These are phyloP conservation scores for Ustulina deusta DNA, from an alignment of 2,329 filamentous ascomycete species.

Conservation along the genomic window DNA sequence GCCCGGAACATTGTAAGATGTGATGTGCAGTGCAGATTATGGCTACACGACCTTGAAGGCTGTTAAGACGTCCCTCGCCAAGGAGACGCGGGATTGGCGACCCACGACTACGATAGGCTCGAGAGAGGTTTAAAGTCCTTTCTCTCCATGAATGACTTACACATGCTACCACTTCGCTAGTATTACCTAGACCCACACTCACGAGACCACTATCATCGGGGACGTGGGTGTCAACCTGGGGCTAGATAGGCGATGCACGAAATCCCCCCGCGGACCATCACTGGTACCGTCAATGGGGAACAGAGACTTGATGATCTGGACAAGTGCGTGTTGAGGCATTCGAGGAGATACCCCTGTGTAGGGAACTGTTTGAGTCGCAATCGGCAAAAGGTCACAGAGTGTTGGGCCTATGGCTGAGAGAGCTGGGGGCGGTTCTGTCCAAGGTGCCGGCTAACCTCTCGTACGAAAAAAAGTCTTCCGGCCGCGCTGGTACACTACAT, in stretches of 20 bases:
- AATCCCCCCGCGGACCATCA: neutral
- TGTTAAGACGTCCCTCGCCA: neutral
- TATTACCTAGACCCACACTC: conserved; percentile 4
- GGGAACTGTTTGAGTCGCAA: neutral
- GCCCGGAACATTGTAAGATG: neutral
- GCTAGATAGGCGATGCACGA: neutral
- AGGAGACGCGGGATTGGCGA: conserved; percentile 4
- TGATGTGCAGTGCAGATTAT: neutral
- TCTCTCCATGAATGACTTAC: neutral
- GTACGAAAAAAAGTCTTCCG: conserved; percentile 4
- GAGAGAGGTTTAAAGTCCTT: neutral
- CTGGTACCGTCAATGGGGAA: neutral
- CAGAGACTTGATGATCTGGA: neutral
- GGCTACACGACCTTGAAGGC: conserved; percentile 2
- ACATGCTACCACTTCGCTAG: neutral
- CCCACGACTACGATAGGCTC: neutral
- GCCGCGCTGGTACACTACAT: neutral
- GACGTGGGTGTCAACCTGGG: neutral
- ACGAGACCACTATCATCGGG: neutral
- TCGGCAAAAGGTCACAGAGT: neutral
- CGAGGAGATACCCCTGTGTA: neutral
- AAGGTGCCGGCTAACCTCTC: neutral
- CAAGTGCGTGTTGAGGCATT: neutral
- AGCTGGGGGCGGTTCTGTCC: neutral
- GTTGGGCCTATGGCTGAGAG: no score